Conservation (phyloP, 306 rosid genomes). For the Canavalia ensiformis region DNA sequence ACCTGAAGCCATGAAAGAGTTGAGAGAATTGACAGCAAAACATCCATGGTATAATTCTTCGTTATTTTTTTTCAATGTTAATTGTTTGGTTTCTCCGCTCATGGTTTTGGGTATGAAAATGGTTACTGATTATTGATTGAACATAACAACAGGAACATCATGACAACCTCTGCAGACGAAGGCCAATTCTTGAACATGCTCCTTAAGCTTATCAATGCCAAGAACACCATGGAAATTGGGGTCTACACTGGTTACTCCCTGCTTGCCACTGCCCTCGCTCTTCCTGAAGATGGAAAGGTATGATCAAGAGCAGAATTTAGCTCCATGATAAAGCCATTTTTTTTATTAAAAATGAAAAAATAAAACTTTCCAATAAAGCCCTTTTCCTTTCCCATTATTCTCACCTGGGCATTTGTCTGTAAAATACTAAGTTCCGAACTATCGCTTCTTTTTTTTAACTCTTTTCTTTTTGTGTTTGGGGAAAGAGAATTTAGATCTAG, state of each 20-base stretch:
- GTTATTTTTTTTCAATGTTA: not conserved
- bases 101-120: not conserved
- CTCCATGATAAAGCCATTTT: not conserved
- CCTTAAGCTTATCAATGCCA: conserved; percentile 89
- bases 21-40: conserved; percentile 90
- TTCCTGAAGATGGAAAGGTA: conserved; percentile 97
- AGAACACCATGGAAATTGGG: conserved; percentile 96
- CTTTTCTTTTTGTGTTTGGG: not conserved
- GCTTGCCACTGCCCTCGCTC: conserved; percentile 92
- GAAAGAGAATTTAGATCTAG: not conserved
- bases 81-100: not conserved
- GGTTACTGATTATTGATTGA: conserved; percentile 34
- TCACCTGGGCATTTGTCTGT: not conserved
- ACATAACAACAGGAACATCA: conserved; percentile 76
- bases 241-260: conserved; percentile 96
- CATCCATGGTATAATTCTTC: conserved; percentile 73
- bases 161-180: conserved; percentile 96
- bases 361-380: not conserved
- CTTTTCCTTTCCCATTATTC: not conserved
- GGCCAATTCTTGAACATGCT: conserved; percentile 94
- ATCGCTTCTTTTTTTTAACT: no score
- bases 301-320: not conserved
- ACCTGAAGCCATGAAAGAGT: conserved; percentile 90
- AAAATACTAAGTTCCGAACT: not conserved
- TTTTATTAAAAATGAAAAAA: not conserved